phyloP scores from a whole-genome alignment of 352 stramenopile species.

The Nothophytophthora sp. region DNA sequence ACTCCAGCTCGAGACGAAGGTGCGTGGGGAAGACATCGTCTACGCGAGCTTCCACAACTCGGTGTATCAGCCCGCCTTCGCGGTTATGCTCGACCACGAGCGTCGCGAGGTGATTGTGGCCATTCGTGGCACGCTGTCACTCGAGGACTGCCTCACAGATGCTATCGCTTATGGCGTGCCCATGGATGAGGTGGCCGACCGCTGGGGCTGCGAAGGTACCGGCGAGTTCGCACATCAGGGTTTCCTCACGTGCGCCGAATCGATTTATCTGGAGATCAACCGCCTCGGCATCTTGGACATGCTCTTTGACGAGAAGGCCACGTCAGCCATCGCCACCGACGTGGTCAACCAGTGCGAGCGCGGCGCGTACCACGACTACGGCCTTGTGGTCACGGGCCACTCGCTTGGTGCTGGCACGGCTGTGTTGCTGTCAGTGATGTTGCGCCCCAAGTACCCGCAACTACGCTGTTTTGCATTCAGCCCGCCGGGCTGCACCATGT shows the following conservation, averaged over 20 bases:
- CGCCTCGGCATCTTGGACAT: conserved; percentile 82
- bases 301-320: conserved; percentile 73
- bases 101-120: conserved; percentile 76
- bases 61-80: conserved; percentile 83
- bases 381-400: conserved; percentile 77
- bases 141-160: conserved; percentile 88
- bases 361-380: conserved; percentile 71
- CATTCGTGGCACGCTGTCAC: conserved; percentile 82
- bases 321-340: conserved; percentile 40
- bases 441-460: conserved; percentile 77
- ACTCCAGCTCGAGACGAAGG: conserved; percentile 78
- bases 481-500: conserved; percentile 80
- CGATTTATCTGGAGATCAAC: conserved; percentile 73
- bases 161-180: conserved; percentile 84
- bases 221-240: conserved; percentile 84
- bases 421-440: conserved; percentile 74
- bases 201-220: conserved; percentile 65
- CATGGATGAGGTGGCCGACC: conserved; percentile 65
- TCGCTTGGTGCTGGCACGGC: conserved; percentile 79
- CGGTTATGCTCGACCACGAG: conserved; percentile 76
- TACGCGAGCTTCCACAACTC: conserved; percentile 82
- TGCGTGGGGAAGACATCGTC: conserved; percentile 70
- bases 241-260: conserved; percentile 78
- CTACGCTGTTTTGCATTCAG: conserved; percentile 83
- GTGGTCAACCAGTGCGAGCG: conserved; percentile 62